phyloP scores from a whole-genome alignment of 2,329 filamentous ascomycete species.

The Fusarium torreyae region DNA sequence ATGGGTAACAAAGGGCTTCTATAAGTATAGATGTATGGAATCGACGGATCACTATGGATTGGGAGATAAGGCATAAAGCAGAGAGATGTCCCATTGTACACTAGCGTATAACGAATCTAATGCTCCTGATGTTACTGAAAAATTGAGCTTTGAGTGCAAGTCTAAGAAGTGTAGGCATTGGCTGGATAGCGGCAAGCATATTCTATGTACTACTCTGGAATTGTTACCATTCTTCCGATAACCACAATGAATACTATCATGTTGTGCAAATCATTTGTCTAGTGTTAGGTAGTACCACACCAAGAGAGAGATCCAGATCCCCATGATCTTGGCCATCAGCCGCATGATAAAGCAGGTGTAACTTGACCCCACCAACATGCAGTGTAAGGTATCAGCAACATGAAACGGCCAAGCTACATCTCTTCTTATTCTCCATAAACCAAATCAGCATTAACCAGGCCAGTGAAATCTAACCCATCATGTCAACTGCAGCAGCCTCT shows the following conservation, averaged over 20 bases:
- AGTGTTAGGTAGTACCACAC: neutral
- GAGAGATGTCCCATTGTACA: slow-evolving; percentile 39
- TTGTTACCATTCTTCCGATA: no score
- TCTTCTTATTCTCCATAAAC: slow-evolving; percentile 9
- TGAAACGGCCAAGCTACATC: slow-evolving; percentile 32
- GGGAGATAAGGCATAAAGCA: slow-evolving; percentile 6
- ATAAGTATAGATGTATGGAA: slow-evolving; percentile 28
- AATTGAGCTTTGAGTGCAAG: neutral
- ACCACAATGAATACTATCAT: neutral
- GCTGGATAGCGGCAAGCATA: neutral
- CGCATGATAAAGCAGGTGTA: slow-evolving; percentile 38
- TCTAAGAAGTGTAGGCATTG: neutral
- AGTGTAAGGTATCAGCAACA: slow-evolving; percentile 33
- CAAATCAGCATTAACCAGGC: slow-evolving; percentile 10
- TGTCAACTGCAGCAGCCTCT: slow-evolving; percentile 26
- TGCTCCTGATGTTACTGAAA: slow-evolving; percentile 30
- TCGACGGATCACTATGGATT: slow-evolving; percentile 6
- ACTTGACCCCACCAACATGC: slow-evolving; percentile 42
- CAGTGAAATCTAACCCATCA: slow-evolving; percentile 13
- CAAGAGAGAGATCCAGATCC: slow-evolving; percentile 17
- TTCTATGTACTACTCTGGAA: no score
- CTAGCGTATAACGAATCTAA: slow-evolving; percentile 48
- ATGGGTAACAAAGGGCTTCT: slow-evolving; percentile 15
- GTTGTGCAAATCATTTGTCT: neutral
- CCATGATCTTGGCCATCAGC: slow-evolving; percentile 40